Percentiles rank a stretch among this genome's conserved stretches.
Evolutionary conservation across 2,329 filamentous ascomycete genomes (phyloP).

Genomic region (Tympanopsis confertula): DNA sequence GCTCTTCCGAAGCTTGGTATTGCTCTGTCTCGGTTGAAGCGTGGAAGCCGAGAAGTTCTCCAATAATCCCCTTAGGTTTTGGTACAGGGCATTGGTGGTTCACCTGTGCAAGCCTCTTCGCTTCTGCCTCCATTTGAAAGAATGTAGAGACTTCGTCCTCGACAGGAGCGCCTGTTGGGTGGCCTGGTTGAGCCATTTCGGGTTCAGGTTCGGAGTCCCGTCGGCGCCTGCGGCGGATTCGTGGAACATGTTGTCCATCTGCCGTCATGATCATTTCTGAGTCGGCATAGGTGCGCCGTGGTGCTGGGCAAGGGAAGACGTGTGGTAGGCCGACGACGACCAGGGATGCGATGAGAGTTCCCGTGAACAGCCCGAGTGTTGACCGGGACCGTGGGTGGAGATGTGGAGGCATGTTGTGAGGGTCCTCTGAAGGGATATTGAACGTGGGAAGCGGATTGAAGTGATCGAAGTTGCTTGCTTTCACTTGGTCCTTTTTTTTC

Average conservation of each 20-base stretch:
- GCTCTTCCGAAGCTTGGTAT: too few relatives aligned
- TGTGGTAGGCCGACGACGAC: constrained; percentile 87
- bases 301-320: constrained; percentile 79
- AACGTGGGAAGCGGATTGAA: neutral
- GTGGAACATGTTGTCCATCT: neutral
- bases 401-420: constrained; percentile 65
- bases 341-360: constrained; percentile 81
- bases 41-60: constrained; percentile 66
- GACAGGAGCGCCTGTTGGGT: neutral
- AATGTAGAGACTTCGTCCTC: constrained; percentile 34
- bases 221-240: neutral
- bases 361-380: constrained; percentile 88
- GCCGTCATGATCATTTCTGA: constrained; percentile 36
- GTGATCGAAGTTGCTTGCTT: too few relatives aligned
- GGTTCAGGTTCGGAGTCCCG: constrained; percentile 1
- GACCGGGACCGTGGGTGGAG: constrained; percentile 87
- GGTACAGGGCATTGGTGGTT: constrained; percentile 81
- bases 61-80: constrained; percentile 71
- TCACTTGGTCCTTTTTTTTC: too few relatives aligned
- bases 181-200: constrained; percentile 4
- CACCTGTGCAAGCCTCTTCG: constrained; percentile 26
- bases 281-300: constrained; percentile 54
- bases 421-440: constrained; percentile 5
- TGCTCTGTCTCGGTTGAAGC: too few relatives aligned
- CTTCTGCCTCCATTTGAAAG: constrained; percentile 25